Evolutionary conservation across 805 yeast genomes (phyloP), one percentile per base, ranked within the genome.

Genomic region (Yarrowia sp.): DNA sequence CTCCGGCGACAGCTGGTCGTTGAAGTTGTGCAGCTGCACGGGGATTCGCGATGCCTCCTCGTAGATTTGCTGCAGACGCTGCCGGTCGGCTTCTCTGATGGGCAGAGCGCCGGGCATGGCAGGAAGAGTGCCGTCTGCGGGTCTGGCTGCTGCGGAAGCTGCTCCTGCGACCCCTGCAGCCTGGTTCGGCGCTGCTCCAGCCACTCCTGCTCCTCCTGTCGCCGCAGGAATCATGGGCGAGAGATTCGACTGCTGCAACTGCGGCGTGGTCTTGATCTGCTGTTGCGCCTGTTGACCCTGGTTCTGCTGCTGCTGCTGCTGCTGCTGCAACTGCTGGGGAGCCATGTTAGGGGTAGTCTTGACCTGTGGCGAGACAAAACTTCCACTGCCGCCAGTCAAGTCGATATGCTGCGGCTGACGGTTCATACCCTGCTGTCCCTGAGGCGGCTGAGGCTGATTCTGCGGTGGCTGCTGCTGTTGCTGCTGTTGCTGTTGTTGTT

Each of bases 31-130:
- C 66, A 90, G 74, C 45, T 85, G 83, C 42, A 89, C 82, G 10
- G 90, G 88, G 57, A 86, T 84, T 31, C 83, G 79, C 0, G 88
- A 79, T 1, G 88, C 92, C 67, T 89, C 96, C 38, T 84, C 87
- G 65, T 86, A 81, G 47, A 92, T 81, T 65, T 81, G 81, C 66
- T 86, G 82, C 67, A 91, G 80, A 61, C 69, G 73, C 58, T 67
- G 66, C 80, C 83, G 67, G 80, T 75, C 79, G 84, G 84, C 79
- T 83, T 89, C 67, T 84, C 90, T 44, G 83, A 48, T 61, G 4
- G 64, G 65, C n/a, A 58, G 58, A 35, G 66, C 36, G 7, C 35
- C 45, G 2, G 65, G 38, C 65, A 50, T 62, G 6, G 61, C 4
- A 11, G 45, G 43, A n/a, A 33, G 17, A 3, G 55, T 43, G 8